phyloP scores from a whole-genome alignment of 2,329 filamentous ascomycete species.

The Phyllosticta paracitricarpa region DNA sequence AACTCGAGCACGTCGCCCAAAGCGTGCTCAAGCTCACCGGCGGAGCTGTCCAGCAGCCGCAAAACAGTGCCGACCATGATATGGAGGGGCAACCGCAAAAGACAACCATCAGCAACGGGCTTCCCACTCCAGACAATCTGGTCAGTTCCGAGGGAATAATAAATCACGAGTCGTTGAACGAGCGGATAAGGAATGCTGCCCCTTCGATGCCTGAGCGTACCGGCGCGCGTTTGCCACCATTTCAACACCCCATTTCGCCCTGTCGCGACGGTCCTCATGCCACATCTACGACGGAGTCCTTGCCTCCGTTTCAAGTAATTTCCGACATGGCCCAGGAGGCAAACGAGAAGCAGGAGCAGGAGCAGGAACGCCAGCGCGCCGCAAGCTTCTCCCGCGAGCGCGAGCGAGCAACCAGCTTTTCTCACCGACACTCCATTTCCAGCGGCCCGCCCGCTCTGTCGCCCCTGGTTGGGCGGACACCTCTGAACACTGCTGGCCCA shows the following conservation, averaged over 20 bases:
- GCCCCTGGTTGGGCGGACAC: constrained; percentile 22
- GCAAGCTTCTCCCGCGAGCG: not conserved
- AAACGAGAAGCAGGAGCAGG: constrained; percentile 23
- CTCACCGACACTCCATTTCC: constrained; percentile 27
- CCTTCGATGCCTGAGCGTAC: not conserved
- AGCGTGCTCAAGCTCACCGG: not conserved
- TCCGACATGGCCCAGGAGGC: constrained; percentile 26
- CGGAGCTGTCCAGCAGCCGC: not conserved
- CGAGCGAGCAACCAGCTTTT: not conserved
- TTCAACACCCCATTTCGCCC: constrained; percentile 25
- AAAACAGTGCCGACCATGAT: not conserved
- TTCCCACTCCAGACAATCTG: not conserved
- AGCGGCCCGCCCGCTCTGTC: constrained; percentile 19
- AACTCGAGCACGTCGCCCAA: not conserved
- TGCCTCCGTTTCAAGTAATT: constrained; percentile 25
- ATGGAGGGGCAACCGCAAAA: not conserved
- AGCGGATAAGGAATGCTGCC: constrained; percentile 8
- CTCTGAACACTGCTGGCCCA: constrained; percentile 23
- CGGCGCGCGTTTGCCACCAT: constrained; percentile 25
- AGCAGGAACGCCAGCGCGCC: constrained; percentile 17
- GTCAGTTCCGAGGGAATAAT: not conserved
- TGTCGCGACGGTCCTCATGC: constrained; percentile 17
- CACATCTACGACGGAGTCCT: constrained; percentile 20
- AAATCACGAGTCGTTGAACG: not conserved
- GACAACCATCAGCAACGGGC: not conserved